Conservation (phyloP, 805 yeast species). For the Metschnikowia proteae region DNA sequence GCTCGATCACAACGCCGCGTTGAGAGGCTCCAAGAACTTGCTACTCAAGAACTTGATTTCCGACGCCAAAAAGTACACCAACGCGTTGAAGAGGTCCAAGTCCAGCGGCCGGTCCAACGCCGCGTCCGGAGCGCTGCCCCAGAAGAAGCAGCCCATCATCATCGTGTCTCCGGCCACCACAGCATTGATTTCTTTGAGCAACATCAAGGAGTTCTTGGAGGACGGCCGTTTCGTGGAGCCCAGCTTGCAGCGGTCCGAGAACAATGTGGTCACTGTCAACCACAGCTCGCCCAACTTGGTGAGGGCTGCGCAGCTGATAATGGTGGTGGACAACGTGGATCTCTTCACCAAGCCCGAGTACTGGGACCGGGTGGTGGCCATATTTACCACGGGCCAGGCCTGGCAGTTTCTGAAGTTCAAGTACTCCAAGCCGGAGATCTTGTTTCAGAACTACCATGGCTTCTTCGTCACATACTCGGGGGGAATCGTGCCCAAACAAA, state of each 20-base stretch:
- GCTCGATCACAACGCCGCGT: constrained; percentile 55
- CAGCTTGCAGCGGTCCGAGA: constrained; percentile 28
- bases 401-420: constrained; percentile 95
- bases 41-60: constrained; percentile 66
- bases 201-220: constrained; percentile 51
- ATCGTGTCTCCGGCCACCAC: constrained; percentile 45
- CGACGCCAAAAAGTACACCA: constrained; percentile 59
- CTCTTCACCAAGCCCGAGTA: constrained; percentile 84
- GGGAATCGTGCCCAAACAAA: constrained; percentile 71
- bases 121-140: constrained; percentile 4
- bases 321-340: constrained; percentile 86
- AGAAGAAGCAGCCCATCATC: constrained; percentile 41
- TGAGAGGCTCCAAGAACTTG: constrained; percentile 63
- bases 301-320: constrained; percentile 55
- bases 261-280: constrained; percentile 46
- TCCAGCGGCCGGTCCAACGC: constrained; percentile 6
- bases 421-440: constrained; percentile 71
- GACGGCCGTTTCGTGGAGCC: constrained; percentile 66
- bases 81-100: constrained; percentile 40
- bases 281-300: constrained; percentile 53
- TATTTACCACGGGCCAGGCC: constrained; percentile 92
- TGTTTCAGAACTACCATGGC: constrained; percentile 84
- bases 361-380: constrained; percentile 96
- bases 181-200: constrained; percentile 36
- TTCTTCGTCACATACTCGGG: constrained; percentile 72